These are phyloP conservation scores for Aspergillus novofumigatus DNA, from an alignment of 2,329 filamentous ascomycete species.

Conservation along the genomic window DNA sequence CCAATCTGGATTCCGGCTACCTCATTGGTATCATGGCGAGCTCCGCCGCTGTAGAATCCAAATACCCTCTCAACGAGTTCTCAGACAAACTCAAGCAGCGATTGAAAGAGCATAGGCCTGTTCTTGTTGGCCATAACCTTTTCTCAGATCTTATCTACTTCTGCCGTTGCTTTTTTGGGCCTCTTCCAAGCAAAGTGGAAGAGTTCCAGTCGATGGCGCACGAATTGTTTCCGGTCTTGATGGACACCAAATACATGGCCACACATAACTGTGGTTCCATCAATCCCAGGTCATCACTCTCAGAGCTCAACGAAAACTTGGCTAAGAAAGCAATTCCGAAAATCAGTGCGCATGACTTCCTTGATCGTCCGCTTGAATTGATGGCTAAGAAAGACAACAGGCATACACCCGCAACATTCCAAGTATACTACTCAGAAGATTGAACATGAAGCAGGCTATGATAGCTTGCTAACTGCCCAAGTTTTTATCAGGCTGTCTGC, in stretches of 20 bases:
- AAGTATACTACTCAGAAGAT: conserved; percentile 26
- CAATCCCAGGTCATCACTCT: conserved; percentile 41
- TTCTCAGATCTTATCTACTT: conserved; percentile 62
- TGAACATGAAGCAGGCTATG: conserved; percentile 59
- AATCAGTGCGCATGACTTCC: conserved; percentile 24
- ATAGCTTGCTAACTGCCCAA: conserved; percentile 58
- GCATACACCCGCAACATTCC: conserved; percentile 25
- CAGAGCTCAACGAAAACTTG: conserved; percentile 25
- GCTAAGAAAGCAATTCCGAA: conserved; percentile 21
- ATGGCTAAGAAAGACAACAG: conserved; percentile 22
- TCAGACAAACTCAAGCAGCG: conserved; percentile 33
- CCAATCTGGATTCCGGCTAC: conserved; percentile 30
- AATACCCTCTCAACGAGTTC: conserved; percentile 22
- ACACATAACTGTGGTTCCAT: conserved; percentile 53
- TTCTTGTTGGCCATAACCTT: conserved; percentile 60
- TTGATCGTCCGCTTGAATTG: neutral
- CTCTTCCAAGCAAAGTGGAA: conserved; percentile 52
- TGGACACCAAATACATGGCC: conserved; percentile 63
- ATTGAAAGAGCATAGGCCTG: conserved; percentile 44
- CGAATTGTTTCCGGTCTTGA: conserved; percentile 51
- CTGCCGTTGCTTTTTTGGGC: conserved; percentile 56
- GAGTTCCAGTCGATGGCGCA: conserved; percentile 52
- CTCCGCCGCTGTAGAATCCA: conserved; percentile 12
- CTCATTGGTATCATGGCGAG: conserved; percentile 23
- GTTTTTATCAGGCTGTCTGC: conserved; percentile 54